A percentile compares a stretch with the other conserved stretches of the same genome.
Evolutionary conservation across 1,284 basidiomycete genomes (phyloP).

Genomic region (Pholiota adiposa): DNA sequence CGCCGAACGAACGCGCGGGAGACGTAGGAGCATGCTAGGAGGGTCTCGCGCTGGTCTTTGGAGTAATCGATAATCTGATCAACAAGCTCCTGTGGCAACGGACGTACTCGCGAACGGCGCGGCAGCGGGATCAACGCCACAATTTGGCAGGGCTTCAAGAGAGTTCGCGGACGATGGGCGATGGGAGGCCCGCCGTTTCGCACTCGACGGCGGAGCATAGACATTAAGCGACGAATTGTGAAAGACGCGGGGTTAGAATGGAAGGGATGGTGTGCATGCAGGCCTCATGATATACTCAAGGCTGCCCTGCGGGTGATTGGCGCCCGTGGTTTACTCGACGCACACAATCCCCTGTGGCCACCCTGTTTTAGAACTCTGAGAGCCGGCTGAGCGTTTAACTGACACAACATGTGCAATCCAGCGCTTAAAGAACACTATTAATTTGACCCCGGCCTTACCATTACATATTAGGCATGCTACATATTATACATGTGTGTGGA

Average conservation of each 20-base stretch:
- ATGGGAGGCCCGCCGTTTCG: background rate
- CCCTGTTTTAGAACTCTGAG: no score
- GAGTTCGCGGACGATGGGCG: no score
- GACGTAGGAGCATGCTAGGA: conserved; percentile 14
- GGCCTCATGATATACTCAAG: conserved; percentile 2
- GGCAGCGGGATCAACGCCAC: no score
- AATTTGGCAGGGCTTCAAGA: no score
- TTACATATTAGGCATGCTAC: no score
- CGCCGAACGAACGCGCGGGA: conserved; percentile 10
- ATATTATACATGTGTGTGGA: no score
- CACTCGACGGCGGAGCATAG: background rate
- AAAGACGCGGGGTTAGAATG: background rate
- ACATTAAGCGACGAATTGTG: background rate
- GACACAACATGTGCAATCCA: no score
- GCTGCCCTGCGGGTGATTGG: background rate
- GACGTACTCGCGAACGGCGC: background rate
- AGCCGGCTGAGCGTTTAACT: no score
- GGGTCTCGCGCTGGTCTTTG: conserved; percentile 5
- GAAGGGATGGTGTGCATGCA: background rate
- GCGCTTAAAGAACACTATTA: no score
- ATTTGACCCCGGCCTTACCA: no score
- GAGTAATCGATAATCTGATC: conserved; percentile 17
- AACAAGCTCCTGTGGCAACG: conserved; percentile 19
- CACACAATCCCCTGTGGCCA: no score
- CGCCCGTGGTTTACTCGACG: no score